These are phyloP conservation scores for Hypoxylon sp. DNA, from an alignment of 2,329 filamentous ascomycete genomes.

Conservation along the genomic window DNA sequence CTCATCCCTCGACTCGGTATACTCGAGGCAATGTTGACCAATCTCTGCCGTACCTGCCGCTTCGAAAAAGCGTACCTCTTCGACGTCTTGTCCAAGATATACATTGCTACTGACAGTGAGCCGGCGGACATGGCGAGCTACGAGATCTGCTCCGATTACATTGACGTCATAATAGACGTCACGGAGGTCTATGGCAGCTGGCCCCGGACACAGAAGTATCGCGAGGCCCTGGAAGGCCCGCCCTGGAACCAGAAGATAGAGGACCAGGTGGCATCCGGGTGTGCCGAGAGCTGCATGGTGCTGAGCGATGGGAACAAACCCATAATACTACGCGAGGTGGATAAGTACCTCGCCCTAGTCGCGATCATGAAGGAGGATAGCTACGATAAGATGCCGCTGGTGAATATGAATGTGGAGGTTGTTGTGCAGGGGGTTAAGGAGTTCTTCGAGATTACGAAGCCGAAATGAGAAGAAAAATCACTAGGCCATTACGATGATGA, in stretches of 20 bases:
- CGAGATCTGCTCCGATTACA: slow-evolving; percentile 98
- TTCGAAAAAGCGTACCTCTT: slow-evolving; percentile 99
- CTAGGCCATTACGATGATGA: background rate
- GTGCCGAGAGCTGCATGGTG: slow-evolving; percentile 78
- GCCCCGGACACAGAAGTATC: slow-evolving; percentile 69
- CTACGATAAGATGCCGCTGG: slow-evolving; percentile 85
- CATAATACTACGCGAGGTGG: slow-evolving; percentile 78
- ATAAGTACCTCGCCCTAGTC: slow-evolving; percentile 83
- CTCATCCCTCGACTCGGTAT: slow-evolving; percentile 93
- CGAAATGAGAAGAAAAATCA: slow-evolving; percentile 55
- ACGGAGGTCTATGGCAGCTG: slow-evolving; percentile 93
- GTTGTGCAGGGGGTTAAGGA: slow-evolving; percentile 84
- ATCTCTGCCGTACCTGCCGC: slow-evolving; percentile 90
- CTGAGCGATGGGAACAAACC: slow-evolving; percentile 74
- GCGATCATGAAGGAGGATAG: slow-evolving; percentile 90
- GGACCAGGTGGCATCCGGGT: slow-evolving; percentile 76
- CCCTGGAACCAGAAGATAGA: slow-evolving; percentile 74
- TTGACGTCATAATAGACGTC: slow-evolving; percentile 97
- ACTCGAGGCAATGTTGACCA: slow-evolving; percentile 93
- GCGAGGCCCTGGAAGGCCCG: slow-evolving; percentile 70
- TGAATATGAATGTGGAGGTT: slow-evolving; percentile 89
- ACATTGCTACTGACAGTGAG: slow-evolving; percentile 95
- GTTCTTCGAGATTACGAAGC: slow-evolving; percentile 82
- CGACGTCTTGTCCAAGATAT: slow-evolving; percentile 97
- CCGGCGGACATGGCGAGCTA: slow-evolving; percentile 96